Conservation (phyloP, 2,329 filamentous ascomycete genomes). For the Thelonectria discophora region DNA sequence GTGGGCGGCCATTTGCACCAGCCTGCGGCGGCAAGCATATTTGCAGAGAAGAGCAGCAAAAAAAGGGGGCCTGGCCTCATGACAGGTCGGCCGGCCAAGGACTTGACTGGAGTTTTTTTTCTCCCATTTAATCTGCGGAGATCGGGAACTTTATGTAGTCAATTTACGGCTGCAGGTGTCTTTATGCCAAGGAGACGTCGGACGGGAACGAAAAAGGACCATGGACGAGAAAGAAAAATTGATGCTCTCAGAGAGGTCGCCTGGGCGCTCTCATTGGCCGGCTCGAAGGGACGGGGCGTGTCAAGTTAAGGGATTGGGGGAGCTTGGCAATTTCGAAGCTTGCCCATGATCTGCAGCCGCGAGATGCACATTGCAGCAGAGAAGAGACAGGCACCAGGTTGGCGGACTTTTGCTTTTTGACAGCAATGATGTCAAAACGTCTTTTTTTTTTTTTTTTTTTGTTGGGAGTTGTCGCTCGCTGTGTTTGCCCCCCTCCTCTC, state of each 20-base stretch:
- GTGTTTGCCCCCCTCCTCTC: no score
- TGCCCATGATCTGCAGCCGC: not conserved
- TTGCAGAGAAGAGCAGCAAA: conserved; percentile 2
- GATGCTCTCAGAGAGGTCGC: no score
- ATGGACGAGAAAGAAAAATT: no score
- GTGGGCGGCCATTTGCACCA: no score
- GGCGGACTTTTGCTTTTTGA: not conserved
- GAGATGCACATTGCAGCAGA: not conserved
- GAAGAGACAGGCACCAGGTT: not conserved
- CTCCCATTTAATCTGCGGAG: not conserved
- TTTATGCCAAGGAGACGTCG: not conserved
- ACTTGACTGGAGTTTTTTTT: not conserved
- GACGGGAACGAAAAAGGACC: no score
- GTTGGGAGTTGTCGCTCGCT: not conserved
- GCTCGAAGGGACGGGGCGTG: not conserved
- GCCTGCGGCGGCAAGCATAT: not conserved
- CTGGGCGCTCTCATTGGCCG: not conserved
- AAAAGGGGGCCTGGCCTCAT: not conserved
- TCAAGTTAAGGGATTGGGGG: not conserved
- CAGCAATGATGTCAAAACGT: not conserved
- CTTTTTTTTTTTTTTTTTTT: not conserved
- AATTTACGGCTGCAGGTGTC: not conserved
- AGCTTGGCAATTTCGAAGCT: not conserved
- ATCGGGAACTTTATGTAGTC: not conserved
- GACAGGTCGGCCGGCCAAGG: not conserved